phyloP scores from a whole-genome alignment of 1,139 yeast genomes.

The Scheffersomyces cryptocercus region DNA sequence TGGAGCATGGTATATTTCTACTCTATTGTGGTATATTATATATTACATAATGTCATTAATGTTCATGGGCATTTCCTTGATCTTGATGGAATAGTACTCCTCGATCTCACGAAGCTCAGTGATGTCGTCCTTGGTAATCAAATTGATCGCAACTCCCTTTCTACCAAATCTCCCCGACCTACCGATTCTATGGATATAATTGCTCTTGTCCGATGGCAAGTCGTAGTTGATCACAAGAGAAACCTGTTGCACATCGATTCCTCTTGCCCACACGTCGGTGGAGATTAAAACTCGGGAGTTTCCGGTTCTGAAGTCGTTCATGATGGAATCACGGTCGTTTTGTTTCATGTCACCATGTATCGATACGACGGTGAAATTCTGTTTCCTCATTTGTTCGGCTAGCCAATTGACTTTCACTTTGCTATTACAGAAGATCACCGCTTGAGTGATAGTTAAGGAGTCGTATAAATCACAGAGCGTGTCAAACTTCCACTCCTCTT shows the following conservation, averaged over 20 bases:
- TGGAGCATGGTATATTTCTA: too few species aligned
- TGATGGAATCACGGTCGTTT: conserved; percentile 83
- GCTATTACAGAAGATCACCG: conserved; percentile 94
- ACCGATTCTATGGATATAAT: conserved; percentile 92
- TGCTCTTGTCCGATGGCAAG: conserved; percentile 81
- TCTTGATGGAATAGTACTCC: conserved; percentile 71
- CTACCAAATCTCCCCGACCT: conserved; percentile 95
- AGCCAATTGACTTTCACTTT: conserved; percentile 92
- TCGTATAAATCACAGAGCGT: conserved; percentile 91
- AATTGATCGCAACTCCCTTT: conserved; percentile 91
- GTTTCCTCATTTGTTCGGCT: conserved; percentile 69
- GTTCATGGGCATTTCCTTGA: conserved; percentile 87
- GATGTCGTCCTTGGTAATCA: conserved; percentile 72
- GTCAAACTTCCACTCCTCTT: conserved; percentile 95
- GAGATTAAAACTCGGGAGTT: conserved; percentile 84
- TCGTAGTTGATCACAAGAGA: conserved; percentile 92
- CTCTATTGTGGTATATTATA: too few species aligned
- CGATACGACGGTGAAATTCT: conserved; percentile 85
- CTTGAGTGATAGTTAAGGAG: conserved; percentile 91
- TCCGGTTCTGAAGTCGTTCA: conserved; percentile 83
- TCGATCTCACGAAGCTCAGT: conserved; percentile 68
- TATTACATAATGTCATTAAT: conserved; percentile 47
- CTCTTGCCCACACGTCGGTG: conserved; percentile 98
- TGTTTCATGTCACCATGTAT: conserved; percentile 99
- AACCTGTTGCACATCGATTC: conserved; percentile 97